Evolutionary conservation across 345 rosid species (phyloP), one percentile per base, ranked within the genome.

Genomic region (Pelargonium nanum): DNA sequence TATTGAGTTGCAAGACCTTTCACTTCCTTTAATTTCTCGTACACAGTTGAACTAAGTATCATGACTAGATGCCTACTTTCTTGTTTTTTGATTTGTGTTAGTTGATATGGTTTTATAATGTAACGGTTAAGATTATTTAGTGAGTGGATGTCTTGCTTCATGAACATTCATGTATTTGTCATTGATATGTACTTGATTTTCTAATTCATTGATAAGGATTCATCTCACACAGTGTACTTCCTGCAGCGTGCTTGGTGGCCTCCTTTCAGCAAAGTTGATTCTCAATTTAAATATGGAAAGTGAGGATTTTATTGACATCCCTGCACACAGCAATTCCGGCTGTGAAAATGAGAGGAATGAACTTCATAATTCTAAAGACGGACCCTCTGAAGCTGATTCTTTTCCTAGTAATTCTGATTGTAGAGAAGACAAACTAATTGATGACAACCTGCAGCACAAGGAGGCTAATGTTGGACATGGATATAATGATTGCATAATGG

Each of bases 241-340:
- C 55, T 23, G 32, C 34, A 26, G 65, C 26, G 7, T 50, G 17
- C 22, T 22, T 6, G 61, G 55, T n/a, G 30, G 25, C 44, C 55
- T 44, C 48, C 2, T 12, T 40, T 40, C 48, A 40, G 48, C 10
- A 8, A 20, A 52, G 26, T 13, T 1, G 59, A 71, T 55, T 60
- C 56, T 40, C 16, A 40, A 40, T 22, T 59, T 23, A 22, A 56
- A 19, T 28, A 86, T 85, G 96, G 86, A 84, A 66, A 62, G 79
- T 20, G 81, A 67, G 58, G 81, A 80, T 53, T 19, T 73, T 24
- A 69, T 73, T 12, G 51, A 59, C 56, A 76, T 69, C 50, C 68
- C 77, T 48, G 71, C 70, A 60, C 70, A 81, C 44, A 52, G 63
- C 6, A 58, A 67, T 72, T 77, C 67, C 65, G 62, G 60, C 24